Conservation (phyloP, 345 rosid genomes). For the Gynandropsis gynandra region DNA sequence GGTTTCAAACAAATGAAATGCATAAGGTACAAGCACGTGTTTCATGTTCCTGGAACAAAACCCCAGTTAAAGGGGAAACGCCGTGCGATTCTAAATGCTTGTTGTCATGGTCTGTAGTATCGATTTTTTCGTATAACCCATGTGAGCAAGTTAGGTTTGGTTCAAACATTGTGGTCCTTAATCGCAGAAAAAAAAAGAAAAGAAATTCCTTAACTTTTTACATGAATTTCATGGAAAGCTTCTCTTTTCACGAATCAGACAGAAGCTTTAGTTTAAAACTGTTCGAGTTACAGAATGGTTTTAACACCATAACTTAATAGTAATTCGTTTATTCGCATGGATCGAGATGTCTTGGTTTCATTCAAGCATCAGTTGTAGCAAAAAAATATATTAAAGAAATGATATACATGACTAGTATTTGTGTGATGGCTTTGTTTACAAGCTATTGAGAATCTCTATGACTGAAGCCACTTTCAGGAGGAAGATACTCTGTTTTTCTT, state of each 20-base stretch:
- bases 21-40: background rate
- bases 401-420: background rate
- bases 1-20: background rate
- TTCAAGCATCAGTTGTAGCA: too few species aligned
- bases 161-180: too few species aligned
- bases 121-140: too few species aligned
- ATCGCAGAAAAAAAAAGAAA: too few species aligned
- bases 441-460: conserved; percentile 46
- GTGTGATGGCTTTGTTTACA: conserved; percentile 26
- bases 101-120: background rate
- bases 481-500: background rate
- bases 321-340: background rate
- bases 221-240: background rate
- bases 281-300: too few species aligned
- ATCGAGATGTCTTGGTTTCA: too few species aligned
- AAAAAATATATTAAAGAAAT: background rate
- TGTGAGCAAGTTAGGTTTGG: too few species aligned
- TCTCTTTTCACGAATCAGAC: too few species aligned
- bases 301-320: too few species aligned
- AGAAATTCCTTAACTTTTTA: background rate
- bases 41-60: conserved; percentile 8
- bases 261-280: background rate
- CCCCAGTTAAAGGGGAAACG: conserved; percentile 28
- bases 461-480: conserved; percentile 26
- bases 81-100: conserved; percentile 19